Percentiles rank a stretch among this genome's conserved stretches.
These are phyloP conservation scores for Ophiostoma novo-ulmi DNA, from an alignment of 2,329 filamentous ascomycete genomes.

Conservation along the genomic window DNA sequence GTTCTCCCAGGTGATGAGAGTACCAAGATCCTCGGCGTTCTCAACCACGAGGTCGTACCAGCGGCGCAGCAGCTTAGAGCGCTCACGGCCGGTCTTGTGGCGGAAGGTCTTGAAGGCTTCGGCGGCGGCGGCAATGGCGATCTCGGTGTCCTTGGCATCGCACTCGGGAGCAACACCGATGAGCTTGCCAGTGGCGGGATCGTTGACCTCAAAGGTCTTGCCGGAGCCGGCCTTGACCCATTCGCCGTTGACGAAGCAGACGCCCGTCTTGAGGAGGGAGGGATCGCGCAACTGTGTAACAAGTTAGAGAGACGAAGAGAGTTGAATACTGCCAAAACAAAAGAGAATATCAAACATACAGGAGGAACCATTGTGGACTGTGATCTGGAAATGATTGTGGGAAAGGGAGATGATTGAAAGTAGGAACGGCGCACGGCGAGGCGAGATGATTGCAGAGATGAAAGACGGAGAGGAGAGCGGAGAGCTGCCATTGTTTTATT, in stretches of 20 bases:
- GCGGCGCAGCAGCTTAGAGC: conserved; percentile 66
- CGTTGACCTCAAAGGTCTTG: conserved; percentile 83
- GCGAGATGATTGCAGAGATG: conserved; percentile 14
- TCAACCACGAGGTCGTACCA: conserved; percentile 79
- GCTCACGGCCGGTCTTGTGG: conserved; percentile 66
- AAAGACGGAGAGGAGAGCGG: conserved; percentile 23
- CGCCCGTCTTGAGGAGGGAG: conserved; percentile 76
- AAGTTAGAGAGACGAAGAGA: neutral
- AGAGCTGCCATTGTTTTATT: conserved; percentile 20
- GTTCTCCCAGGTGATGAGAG: conserved; percentile 83
- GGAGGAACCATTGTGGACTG: conserved; percentile 47
- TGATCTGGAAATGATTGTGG: conserved; percentile 29
- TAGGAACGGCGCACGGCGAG: conserved; percentile 28
- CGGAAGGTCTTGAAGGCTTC: conserved; percentile 68
- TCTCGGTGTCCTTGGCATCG: conserved; percentile 67
- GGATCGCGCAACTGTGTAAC: conserved; percentile 64
- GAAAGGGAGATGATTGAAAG: conserved; percentile 32
- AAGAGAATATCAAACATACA: conserved; percentile 31
- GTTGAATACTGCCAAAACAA: neutral
- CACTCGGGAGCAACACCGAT: conserved; percentile 87
- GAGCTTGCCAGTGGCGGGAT: conserved; percentile 74
- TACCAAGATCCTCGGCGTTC: conserved; percentile 74
- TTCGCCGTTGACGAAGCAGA: conserved; percentile 84
- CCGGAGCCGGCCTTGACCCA: conserved; percentile 82
- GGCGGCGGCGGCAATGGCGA: conserved; percentile 77